phyloP scores from a whole-genome alignment of 2,329 filamentous ascomycete genomes.

The Sporothrix dimorphospora region DNA sequence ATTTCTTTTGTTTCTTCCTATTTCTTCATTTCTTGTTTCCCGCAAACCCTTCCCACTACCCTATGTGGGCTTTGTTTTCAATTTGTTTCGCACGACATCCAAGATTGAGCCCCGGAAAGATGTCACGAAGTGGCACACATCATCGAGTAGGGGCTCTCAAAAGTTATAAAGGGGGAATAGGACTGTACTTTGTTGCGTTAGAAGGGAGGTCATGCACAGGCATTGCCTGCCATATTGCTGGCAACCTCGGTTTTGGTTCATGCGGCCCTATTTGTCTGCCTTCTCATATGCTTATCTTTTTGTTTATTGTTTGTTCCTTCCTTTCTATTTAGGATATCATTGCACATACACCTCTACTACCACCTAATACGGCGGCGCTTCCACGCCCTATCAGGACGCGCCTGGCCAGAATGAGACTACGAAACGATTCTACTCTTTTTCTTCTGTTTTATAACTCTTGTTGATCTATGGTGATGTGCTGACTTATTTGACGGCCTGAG shows the following conservation, averaged over 20 bases:
- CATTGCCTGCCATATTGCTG: background rate
- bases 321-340: background rate
- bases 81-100: background rate
- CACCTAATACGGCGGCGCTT: background rate
- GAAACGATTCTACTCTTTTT: background rate
- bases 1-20: background rate
- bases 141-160: background rate
- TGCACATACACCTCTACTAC: background rate
- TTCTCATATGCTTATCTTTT: background rate
- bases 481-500: background rate
- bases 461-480: background rate
- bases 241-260: background rate
- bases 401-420: constrained; percentile 10
- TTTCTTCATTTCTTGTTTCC: background rate
- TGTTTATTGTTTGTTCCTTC: background rate
- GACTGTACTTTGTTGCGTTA: background rate
- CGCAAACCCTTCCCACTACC: background rate
- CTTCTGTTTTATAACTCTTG: background rate
- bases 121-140: background rate
- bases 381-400: background rate
- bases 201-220: background rate
- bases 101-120: background rate
- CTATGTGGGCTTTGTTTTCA: background rate
- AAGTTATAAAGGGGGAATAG: background rate
- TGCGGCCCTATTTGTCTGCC: background rate